These are phyloP conservation scores for Fusarium tricinctum DNA, from an alignment of 2,329 filamentous ascomycete species.

Conservation along the genomic window DNA sequence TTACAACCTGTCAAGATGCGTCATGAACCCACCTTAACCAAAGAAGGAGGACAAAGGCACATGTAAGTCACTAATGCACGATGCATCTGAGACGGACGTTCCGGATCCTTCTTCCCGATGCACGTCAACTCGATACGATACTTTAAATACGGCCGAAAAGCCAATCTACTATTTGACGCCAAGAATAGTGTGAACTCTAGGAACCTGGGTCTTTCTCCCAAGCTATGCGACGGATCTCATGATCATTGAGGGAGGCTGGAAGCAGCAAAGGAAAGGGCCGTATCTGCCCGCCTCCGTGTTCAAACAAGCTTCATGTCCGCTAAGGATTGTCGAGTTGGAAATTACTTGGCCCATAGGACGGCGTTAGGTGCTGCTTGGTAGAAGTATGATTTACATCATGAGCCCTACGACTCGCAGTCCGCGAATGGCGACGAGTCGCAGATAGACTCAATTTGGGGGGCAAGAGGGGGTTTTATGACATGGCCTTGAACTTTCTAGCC, in stretches of 20 bases:
- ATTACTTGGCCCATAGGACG: not conserved
- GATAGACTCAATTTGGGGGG: not conserved
- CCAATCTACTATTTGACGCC: slow-evolving; percentile 4
- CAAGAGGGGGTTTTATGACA: not conserved
- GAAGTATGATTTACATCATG: not conserved
- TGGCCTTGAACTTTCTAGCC: not conserved
- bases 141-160: slow-evolving; percentile 26
- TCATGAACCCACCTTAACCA: not conserved
- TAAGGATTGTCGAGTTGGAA: not conserved
- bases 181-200: not conserved
- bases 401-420: not conserved
- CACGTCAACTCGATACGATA: slow-evolving; percentile 21
- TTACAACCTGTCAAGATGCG: not conserved
- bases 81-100: slow-evolving; percentile 13
- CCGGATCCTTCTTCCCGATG: slow-evolving; percentile 27
- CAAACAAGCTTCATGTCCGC: not conserved
- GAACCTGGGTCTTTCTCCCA: not conserved
- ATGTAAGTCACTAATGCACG: slow-evolving; percentile 2
- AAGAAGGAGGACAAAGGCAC: not conserved
- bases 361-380: not conserved
- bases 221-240: slow-evolving; percentile 2
- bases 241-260: not conserved
- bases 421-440: not conserved
- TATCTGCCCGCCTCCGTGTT: not conserved
- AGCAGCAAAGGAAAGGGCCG: not conserved